Conservation (phyloP, 805 yeast genomes). For the Cyberlindnera japonica region DNA sequence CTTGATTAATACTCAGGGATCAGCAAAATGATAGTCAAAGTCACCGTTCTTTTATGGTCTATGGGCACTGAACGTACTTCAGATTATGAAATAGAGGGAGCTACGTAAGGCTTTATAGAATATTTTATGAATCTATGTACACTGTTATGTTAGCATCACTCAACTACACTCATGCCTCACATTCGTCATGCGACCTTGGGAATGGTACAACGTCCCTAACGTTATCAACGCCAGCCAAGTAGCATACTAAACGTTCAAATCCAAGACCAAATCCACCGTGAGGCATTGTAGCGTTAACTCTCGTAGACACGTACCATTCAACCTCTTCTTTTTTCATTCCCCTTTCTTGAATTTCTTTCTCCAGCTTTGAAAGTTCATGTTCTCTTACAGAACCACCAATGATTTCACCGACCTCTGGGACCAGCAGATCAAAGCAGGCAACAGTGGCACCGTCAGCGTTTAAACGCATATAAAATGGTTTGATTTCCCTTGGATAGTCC, state of each 20-base stretch:
- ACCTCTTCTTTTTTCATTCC: slow-evolving; percentile 54
- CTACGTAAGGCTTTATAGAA: no score
- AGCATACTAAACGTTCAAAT: slow-evolving; percentile 77
- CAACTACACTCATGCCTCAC: slow-evolving; percentile 27
- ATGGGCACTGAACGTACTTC: no score
- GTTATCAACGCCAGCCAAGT: slow-evolving; percentile 69
- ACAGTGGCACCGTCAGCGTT: slow-evolving; percentile 55
- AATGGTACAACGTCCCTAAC: slow-evolving; percentile 85
- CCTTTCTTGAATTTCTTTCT: slow-evolving; percentile 45
- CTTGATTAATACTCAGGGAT: no score
- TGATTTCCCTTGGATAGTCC: slow-evolving; percentile 72
- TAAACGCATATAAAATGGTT: slow-evolving; percentile 89
- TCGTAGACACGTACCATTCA: slow-evolving; percentile 75
- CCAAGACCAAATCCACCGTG: slow-evolving; percentile 99
- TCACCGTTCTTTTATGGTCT: no score
- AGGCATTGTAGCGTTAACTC: slow-evolving; percentile 79
- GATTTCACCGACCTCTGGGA: slow-evolving; percentile 91
- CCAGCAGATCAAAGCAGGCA: slow-evolving; percentile 82
- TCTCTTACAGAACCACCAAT: slow-evolving; percentile 95
- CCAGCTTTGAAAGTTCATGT: slow-evolving; percentile 48
- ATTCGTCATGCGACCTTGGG: slow-evolving; percentile 64
- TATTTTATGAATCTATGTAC: no score
- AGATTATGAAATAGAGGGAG: no score
- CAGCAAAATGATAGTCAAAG: no score
- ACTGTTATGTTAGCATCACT: no score